These are phyloP conservation scores for Aspergillus texensis DNA, from an alignment of 2,329 filamentous ascomycete species.

Conservation along the genomic window DNA sequence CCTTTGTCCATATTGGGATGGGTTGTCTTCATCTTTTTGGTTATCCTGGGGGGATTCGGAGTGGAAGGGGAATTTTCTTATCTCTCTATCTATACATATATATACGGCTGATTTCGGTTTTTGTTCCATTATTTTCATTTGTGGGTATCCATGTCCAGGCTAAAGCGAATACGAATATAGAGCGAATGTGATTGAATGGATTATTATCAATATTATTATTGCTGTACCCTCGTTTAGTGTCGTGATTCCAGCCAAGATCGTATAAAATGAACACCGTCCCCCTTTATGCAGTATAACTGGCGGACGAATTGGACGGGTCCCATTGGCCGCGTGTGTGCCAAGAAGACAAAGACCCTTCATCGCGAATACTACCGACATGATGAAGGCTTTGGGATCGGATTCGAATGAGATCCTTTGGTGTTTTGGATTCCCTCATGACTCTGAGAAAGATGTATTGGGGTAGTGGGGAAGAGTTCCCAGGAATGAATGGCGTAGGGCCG, in stretches of 20 bases:
- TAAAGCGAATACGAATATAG: background rate
- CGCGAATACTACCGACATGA: background rate
- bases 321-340: constrained; percentile 6
- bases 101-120: constrained; percentile 22
- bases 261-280: no score
- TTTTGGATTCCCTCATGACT: background rate
- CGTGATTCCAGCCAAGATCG: no score
- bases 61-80: constrained; percentile 9
- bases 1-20: background rate
- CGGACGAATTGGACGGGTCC: background rate
- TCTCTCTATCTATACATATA: constrained; percentile 16
- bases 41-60: constrained; percentile 14
- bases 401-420: no score
- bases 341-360: constrained; percentile 3
- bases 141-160: constrained; percentile 6
- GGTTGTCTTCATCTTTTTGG: constrained; percentile 6
- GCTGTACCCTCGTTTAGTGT: background rate
- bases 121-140: background rate
- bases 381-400: no score
- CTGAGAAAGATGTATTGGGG: background rate
- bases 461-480: background rate
- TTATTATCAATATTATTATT: background rate
- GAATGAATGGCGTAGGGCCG: background rate
- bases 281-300: background rate
- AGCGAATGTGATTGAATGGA: background rate